Base-by-base conservation (phyloP, 202 grass and related monocot genomes). In the Elaeis oleifera region DNA sequence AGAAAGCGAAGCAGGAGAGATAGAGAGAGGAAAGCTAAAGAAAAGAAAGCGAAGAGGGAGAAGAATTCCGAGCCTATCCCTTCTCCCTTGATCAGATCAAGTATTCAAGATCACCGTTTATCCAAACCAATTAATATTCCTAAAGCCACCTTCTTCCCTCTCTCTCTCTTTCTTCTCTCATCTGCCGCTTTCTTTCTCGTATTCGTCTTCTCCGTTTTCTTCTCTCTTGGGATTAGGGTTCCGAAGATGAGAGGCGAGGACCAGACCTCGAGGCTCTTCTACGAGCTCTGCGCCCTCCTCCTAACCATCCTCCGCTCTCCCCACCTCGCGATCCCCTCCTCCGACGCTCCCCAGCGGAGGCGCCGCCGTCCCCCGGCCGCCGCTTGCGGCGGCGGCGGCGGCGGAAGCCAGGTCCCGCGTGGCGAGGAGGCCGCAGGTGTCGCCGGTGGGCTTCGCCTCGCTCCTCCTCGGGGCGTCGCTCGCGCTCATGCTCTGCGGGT, bases 401-500 rank as follows among this genome's bases (percentile, higher is more conserved):
- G 9, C 24, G 65, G 55, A 14, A 56, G 69, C 59, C 58, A 51
- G n/a, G 54, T 18, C 36, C 39, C 24, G 23, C 31, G 25, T 5
- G 8, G 36, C 9, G 8, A 39, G 56, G 16, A 71, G 56, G 63
- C 65, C 58, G 71, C 78, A 70, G 8, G 79, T 88, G 48, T 80
- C 87, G 49, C 73, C 87, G 48, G 91, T 75, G 1, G 91, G 75
- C 11, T 23, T 85, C 52, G 87, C 81, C 18, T 85, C 87, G 36
- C 86, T 96, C 73, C 56, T 90, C 23, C 75, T 96, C 0, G 91
- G 91, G 6, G 76, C 79, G 29, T 96, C 87, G 56, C 60, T 90
- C 48, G 87, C 84, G 18, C 84, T 96, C 53, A 90, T 96, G 87
- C 56, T 96, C 31, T 88, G 87, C 58, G 91, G 91, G 7, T 88